Evolutionary conservation across 345 rosid genomes (phyloP), one percentile per base, ranked within the genome.

Genomic region (Acer campestre): DNA sequence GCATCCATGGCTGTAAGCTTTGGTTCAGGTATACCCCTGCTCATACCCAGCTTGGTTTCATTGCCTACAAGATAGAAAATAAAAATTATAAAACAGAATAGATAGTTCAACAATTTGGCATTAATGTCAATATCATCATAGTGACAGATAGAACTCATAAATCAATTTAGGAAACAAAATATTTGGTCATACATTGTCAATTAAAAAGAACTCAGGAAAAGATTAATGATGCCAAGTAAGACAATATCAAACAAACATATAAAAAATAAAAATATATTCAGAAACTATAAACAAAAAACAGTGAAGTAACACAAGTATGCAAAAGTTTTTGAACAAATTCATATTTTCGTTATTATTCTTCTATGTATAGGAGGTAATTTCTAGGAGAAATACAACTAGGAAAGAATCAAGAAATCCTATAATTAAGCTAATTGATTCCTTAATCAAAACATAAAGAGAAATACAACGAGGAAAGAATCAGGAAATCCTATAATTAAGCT

Each of bases 1-100:
- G 97, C 99, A 96, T 96, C 99, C 85, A 96, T 83, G 6, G 98
- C 99, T 51, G 99, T 96, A 83, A 96, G 98, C 89, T 96, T 96
- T 27, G 98, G 99, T 83, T 96, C 98, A 61, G 98, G 94, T 80
- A 92, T 86, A 80, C 99, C 99, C 86, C 95, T 88, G 74, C 98
- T 90, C 99, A 94, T 94, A 46, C 99, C 99, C 87, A 96, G 87
- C 91, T 94, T 96, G 63, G 99, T 96, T 85, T 96, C 92, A 85
- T 96, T 96, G 68, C 99, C 99, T 96, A 78, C 77, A 79, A 59
- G 63, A 59, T 59, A 59, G 63, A 59, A 59, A 59, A 20, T 4
- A 61, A n/a, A n/a, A n/a, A n/a, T n/a, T n/a, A n/a, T n/a, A n/a
- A 38, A 71, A 44, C 17, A 53, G 2, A 62, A 70, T 13, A 61